Evolutionary conservation across 352 stramenopile genomes (phyloP).

Genomic region (Globisporangium heterothallicum): DNA sequence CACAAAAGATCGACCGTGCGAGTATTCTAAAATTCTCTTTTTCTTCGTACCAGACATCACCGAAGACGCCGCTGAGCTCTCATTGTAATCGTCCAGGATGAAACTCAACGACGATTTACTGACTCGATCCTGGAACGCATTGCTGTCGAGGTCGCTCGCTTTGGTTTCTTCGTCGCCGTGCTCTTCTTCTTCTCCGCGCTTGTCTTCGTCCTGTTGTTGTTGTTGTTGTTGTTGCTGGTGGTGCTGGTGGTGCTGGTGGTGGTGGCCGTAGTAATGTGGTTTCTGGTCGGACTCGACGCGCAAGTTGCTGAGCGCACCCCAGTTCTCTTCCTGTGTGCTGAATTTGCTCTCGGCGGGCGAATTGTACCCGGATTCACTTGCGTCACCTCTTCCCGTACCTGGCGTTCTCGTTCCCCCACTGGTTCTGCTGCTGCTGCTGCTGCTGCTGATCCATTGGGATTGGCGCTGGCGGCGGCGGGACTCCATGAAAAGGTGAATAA

Average conservation of each 20-base stretch:
- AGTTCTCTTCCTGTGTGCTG: conserved; percentile 27
- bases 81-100: conserved; percentile 53
- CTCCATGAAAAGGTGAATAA: conserved; percentile 3
- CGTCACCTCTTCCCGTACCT: neutral
- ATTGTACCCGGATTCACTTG: neutral
- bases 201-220: conserved; percentile 16
- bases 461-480: neutral
- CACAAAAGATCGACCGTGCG: no score
- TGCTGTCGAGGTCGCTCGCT: conserved; percentile 13
- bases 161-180: conserved; percentile 11
- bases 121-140: conserved; percentile 10
- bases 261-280: conserved; percentile 9
- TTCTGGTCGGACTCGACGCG: conserved; percentile 15
- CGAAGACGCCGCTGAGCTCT: conserved; percentile 16
- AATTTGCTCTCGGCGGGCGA: conserved; percentile 1
- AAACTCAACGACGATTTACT: conserved; percentile 73
- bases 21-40: no score
- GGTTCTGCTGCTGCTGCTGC: conserved; percentile 4
- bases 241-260: conserved; percentile 6
- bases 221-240: conserved; percentile 7
- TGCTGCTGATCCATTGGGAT: neutral
- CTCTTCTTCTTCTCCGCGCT: conserved; percentile 10
- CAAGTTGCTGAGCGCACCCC: conserved; percentile 34
- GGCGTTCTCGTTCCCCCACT: neutral
- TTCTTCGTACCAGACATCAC: conserved; percentile 15